phyloP scores from a whole-genome alignment of 1,284 basidiomycete genomes.

The Ceratobasidium theobromae region DNA sequence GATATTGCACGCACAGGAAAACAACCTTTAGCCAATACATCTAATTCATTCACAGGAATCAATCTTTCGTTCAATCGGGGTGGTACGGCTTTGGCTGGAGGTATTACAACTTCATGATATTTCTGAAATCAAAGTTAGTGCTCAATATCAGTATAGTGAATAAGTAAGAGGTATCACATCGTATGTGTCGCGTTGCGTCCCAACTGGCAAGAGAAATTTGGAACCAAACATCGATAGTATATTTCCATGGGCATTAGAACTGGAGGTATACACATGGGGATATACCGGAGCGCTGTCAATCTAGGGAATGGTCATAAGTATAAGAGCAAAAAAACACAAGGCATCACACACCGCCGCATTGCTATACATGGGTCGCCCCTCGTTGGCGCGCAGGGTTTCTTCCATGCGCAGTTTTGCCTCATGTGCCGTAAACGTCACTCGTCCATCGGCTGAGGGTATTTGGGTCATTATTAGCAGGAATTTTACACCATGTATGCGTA shows the following conservation, averaged over 20 bases:
- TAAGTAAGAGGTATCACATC: slow-evolving; percentile 52
- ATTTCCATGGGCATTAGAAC: slow-evolving; percentile 60
- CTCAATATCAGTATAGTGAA: neutral
- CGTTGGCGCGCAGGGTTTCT: slow-evolving; percentile 62
- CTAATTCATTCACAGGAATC: slow-evolving; percentile 73
- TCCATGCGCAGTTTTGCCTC: slow-evolving; percentile 68
- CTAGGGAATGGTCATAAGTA: slow-evolving; percentile 43
- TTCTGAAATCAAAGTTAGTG: slow-evolving; percentile 38
- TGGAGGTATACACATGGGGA: slow-evolving; percentile 88
- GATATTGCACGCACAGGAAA: slow-evolving; percentile 63
- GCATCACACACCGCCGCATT: slow-evolving; percentile 54
- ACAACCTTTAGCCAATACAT: slow-evolving; percentile 78
- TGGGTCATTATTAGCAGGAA: slow-evolving; percentile 18
- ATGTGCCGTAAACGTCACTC: slow-evolving; percentile 50
- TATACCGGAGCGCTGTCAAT: slow-evolving; percentile 64
- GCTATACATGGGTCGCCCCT: slow-evolving; percentile 67
- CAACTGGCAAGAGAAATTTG: slow-evolving; percentile 81
- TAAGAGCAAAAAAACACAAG: slow-evolving; percentile 31
- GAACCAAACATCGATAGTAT: slow-evolving; percentile 71
- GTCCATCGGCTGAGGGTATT: slow-evolving; percentile 36
- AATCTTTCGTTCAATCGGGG: slow-evolving; percentile 73
- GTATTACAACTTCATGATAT: slow-evolving; percentile 80
- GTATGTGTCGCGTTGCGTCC: slow-evolving; percentile 68
- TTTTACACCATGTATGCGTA: neutral
- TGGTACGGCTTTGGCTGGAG: slow-evolving; percentile 81